Evolutionary conservation across 208 protist genomes (phyloP), one percentile per base, ranked within the genome.

Genomic region (Trypanosomatidae sp.): DNA sequence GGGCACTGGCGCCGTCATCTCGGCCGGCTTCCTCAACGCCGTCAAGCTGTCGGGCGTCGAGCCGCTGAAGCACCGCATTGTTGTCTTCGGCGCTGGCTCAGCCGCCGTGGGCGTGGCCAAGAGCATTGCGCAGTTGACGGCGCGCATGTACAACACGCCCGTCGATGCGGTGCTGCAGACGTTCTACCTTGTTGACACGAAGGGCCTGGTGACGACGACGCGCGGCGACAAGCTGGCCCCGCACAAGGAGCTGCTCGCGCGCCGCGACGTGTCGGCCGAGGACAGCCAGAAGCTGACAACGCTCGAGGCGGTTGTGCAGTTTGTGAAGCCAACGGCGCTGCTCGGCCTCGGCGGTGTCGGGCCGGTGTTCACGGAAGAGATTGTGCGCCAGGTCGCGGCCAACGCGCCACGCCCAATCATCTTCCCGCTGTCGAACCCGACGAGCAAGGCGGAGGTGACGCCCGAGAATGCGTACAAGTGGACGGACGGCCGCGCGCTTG

Each of bases 391-490:
- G 23, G 73, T 98, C 55, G 55, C 78, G 6, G 61, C 58, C 38
- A 62, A 95, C 58, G 69, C 65, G 27, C 54, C 80, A 30, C 77
- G 67, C 44, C 96, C 95, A 6, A 96, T 98, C 58, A 86, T 99
- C 52, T 98, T 99, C 54, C 71, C 96, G 0, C 71, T 99, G 37
- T 97, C 89, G n/a, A 96, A 96, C 61, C 88, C 88, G 28, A 94
- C 87, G 16, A 87, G 64, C 53, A 89, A 93, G 50, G 56, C 82
- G n/a, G 88, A 95, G 66, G 51, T 67, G 57, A 92, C 87, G n/a
- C 88, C 95, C 4, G 81, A 88, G 16, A 56, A 98, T 41, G 96
- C 94, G 19, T 96, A 92, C 74, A 61, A 53, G 44, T 96, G 81
- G 76, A 96, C 91, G 22, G 68, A 97, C 43, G 96, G 96, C 47